Evolutionary conservation across 805 yeast species (phyloP).

Genomic region (Metschnikowia kunwiensis): DNA sequence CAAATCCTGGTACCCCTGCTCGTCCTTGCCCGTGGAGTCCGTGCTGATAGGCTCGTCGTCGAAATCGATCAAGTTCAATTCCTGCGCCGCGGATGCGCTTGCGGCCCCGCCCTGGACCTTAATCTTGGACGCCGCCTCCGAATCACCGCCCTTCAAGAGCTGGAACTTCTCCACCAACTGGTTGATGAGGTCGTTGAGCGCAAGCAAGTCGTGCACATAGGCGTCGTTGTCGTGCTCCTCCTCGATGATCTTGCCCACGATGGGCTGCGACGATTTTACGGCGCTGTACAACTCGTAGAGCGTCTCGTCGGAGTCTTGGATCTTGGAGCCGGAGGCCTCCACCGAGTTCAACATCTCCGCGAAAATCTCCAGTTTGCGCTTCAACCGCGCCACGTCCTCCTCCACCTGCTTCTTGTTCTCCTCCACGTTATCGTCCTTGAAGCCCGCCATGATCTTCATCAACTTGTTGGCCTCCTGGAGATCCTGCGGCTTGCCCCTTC

Average conservation of each 20-base stretch:
- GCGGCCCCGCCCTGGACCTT: slow-evolving; percentile 28
- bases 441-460: slow-evolving; percentile 98
- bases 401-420: slow-evolving; percentile 76
- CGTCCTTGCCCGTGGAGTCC: slow-evolving; percentile 28
- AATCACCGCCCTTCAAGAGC: slow-evolving; percentile 62
- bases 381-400: slow-evolving; percentile 79
- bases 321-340: slow-evolving; percentile 37
- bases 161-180: slow-evolving; percentile 64
- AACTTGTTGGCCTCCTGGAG: slow-evolving; percentile 92
- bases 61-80: slow-evolving; percentile 42
- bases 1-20: slow-evolving; percentile 59
- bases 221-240: slow-evolving; percentile 62
- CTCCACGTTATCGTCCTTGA: slow-evolving; percentile 74
- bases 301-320: slow-evolving; percentile 62
- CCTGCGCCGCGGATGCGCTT: slow-evolving; percentile 23
- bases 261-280: slow-evolving; percentile 81
- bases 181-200: slow-evolving; percentile 73
- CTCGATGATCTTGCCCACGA: slow-evolving; percentile 75
- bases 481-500: slow-evolving; percentile 95
- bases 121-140: slow-evolving; percentile 51
- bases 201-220: slow-evolving; percentile 61
- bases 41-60: slow-evolving; percentile 39
- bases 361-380: slow-evolving; percentile 80
- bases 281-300: slow-evolving; percentile 72
- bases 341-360: slow-evolving; percentile 76